Evolutionary conservation across 2,329 filamentous ascomycete genomes (phyloP).

Genomic region (Didymella pinodella): DNA sequence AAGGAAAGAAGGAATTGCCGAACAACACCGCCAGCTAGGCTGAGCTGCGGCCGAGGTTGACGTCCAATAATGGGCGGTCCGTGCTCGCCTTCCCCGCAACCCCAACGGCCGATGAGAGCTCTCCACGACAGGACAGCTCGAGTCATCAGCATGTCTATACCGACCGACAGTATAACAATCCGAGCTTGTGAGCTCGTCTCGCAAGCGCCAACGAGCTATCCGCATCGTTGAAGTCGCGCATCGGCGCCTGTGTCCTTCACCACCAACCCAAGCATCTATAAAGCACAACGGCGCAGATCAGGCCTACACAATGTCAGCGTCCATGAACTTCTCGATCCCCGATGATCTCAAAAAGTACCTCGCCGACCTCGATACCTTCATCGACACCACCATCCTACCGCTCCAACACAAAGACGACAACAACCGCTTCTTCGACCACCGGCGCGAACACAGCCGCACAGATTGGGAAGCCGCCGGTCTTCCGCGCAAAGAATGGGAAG

Average conservation of each 20-base stretch:
- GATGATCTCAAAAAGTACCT: slow-evolving; percentile 59
- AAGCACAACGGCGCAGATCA: background rate
- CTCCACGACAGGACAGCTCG: slow-evolving; percentile 24
- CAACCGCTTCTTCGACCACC: slow-evolving; percentile 71
- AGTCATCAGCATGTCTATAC: slow-evolving; percentile 43
- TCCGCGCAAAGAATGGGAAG: slow-evolving; percentile 67
- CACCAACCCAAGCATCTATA: background rate
- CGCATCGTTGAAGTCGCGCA: slow-evolving; percentile 20
- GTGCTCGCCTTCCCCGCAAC: slow-evolving; percentile 20
- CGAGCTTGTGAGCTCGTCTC: background rate
- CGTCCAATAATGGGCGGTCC: background rate
- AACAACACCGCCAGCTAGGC: slow-evolving; percentile 9
- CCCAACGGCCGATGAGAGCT: slow-evolving; percentile 1
- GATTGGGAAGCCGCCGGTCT: slow-evolving; percentile 67
- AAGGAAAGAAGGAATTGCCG: slow-evolving; percentile 2
- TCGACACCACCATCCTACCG: slow-evolving; percentile 61
- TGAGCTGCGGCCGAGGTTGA: slow-evolving; percentile 14
- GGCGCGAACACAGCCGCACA: slow-evolving; percentile 68
- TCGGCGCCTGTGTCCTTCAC: background rate
- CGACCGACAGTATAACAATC: slow-evolving; percentile 25
- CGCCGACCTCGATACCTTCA: slow-evolving; percentile 64
- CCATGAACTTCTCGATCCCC: slow-evolving; percentile 60
- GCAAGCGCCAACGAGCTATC: background rate
- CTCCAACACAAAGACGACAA: slow-evolving; percentile 66
- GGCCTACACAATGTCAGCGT: slow-evolving; percentile 8